phyloP scores from a whole-genome alignment of 345 rosid species.

The Lepidium africanum region DNA sequence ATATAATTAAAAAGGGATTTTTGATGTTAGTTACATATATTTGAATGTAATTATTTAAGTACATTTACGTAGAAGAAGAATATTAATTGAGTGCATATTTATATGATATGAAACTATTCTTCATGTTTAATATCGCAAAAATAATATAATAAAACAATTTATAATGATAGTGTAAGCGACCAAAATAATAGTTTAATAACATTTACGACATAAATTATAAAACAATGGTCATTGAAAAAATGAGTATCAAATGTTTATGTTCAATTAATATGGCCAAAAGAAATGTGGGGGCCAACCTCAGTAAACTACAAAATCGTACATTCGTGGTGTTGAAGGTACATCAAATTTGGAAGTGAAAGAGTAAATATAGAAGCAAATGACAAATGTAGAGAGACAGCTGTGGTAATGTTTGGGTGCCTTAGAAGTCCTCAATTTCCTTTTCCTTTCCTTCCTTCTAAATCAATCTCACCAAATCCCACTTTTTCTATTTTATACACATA shows the following conservation, averaged over 20 bases:
- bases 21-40: too few relatives aligned
- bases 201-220: background rate
- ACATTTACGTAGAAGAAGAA: too few relatives aligned
- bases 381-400: conserved; percentile 19
- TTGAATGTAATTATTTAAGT: too few relatives aligned
- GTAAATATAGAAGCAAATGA: conserved; percentile 13
- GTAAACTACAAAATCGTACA: conserved; percentile 11
- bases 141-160: too few relatives aligned
- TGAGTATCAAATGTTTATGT: background rate
- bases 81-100: too few relatives aligned
- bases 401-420: conserved; percentile 28
- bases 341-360: conserved; percentile 10
- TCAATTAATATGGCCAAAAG: background rate
- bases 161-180: too few relatives aligned
- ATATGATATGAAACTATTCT: too few relatives aligned
- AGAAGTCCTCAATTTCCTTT: conserved; percentile 16
- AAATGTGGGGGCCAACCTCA: conserved; percentile 3
- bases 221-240: conserved; percentile 4
- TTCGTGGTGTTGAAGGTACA: conserved; percentile 3
- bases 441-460: conserved; percentile 21
- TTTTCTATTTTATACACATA: background rate
- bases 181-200: background rate
- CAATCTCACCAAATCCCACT: conserved; percentile 17
- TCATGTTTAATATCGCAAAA: background rate
- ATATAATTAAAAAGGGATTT: background rate